Conservation (phyloP, 345 rosid species). For the Laguncularia racemosa region DNA sequence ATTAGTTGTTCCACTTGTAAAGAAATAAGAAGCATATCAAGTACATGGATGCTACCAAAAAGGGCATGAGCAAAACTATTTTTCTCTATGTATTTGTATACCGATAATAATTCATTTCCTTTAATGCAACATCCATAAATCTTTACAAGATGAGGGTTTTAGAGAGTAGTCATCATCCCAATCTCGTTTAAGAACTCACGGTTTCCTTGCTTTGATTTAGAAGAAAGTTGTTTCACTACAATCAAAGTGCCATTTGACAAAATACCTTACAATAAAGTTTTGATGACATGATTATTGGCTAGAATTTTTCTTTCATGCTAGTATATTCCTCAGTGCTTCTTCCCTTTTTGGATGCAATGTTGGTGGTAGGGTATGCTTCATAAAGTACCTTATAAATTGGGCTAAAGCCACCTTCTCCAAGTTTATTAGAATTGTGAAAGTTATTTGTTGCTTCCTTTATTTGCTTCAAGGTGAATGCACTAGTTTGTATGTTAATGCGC, state of each 20-base stretch:
- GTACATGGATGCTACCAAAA: slow-evolving; percentile 31
- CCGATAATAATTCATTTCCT: slow-evolving; percentile 46
- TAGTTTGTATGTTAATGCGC: slow-evolving; percentile 7
- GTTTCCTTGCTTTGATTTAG: slow-evolving; percentile 66
- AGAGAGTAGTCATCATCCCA: slow-evolving; percentile 51
- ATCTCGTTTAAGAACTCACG: slow-evolving; percentile 57
- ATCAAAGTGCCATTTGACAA: slow-evolving; percentile 41
- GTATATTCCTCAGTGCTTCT: background rate
- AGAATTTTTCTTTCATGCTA: background rate
- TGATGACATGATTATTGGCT: background rate
- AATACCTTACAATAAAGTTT: slow-evolving; percentile 29
- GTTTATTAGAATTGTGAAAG: slow-evolving; percentile 6
- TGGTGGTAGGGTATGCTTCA: background rate
- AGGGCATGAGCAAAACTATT: slow-evolving; percentile 59
- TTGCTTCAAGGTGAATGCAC: slow-evolving; percentile 10
- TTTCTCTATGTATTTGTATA: slow-evolving; percentile 67
- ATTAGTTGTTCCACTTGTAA: background rate
- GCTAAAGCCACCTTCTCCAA: slow-evolving; percentile 17
- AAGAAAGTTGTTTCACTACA: slow-evolving; percentile 62
- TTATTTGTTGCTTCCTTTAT: slow-evolving; percentile 10
- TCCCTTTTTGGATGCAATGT: background rate
- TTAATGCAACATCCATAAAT: slow-evolving; percentile 63
- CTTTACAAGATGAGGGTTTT: slow-evolving; percentile 57
- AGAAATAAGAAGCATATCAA: background rate
- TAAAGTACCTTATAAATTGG: slow-evolving; percentile 7